phyloP scores from a whole-genome alignment of 2,329 filamentous ascomycete genomes.

The Moelleriella libera region DNA sequence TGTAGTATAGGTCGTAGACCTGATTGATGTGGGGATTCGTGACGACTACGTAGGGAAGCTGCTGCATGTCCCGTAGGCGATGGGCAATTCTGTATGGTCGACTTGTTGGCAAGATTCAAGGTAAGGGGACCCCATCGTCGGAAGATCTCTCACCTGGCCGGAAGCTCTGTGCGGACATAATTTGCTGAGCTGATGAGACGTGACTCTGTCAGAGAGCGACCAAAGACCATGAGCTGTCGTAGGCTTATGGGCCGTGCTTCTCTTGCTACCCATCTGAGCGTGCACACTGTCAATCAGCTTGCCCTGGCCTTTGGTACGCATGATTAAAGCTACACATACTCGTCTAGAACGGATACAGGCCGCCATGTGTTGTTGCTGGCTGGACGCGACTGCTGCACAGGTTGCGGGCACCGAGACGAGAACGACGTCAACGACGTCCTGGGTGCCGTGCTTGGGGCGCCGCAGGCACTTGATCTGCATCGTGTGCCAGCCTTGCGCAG shows the following conservation, averaged over 20 bases:
- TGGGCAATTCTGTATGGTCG: constrained; percentile 57
- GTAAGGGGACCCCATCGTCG: neutral
- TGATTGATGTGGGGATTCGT: constrained; percentile 89
- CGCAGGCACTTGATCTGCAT: constrained; percentile 18
- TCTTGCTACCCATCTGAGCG: constrained; percentile 74
- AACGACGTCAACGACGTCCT: neutral
- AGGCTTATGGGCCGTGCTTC: constrained; percentile 92
- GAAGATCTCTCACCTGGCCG: constrained; percentile 10
- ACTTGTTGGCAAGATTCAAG: neutral
- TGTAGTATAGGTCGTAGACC: constrained; percentile 94
- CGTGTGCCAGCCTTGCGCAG: constrained; percentile 29
- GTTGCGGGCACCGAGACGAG: neutral
- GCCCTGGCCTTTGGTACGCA: neutral
- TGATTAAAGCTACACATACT: constrained; percentile 29
- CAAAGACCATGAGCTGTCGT: constrained; percentile 94
- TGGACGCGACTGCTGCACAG: constrained; percentile 7
- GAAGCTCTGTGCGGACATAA: constrained; percentile 85
- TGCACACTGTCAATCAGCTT: neutral
- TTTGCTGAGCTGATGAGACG: constrained; percentile 90
- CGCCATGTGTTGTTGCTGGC: constrained; percentile 36
- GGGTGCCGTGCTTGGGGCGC: constrained; percentile 1
- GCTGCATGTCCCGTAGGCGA: constrained; percentile 93
- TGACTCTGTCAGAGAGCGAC: constrained; percentile 78
- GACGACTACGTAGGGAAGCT: constrained; percentile 86
- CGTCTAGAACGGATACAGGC: constrained; percentile 48